Base-by-base conservation (phyloP, 163 green algal species). In the Chlamydomonas reinhardtii region DNA sequence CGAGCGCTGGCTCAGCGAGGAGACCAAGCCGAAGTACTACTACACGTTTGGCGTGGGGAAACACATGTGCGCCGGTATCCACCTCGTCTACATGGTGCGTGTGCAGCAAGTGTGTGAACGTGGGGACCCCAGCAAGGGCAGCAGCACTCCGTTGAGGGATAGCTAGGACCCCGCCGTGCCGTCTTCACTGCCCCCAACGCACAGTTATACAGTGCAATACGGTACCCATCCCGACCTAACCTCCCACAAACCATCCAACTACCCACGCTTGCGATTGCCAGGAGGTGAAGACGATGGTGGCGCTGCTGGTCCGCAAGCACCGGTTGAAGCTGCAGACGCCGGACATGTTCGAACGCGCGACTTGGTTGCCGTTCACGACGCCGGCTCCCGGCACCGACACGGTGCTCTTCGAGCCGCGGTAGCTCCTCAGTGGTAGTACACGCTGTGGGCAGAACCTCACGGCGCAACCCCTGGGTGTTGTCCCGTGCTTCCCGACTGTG, bases 1-100 rank as follows among this genome's bases (percentile, higher is more conserved):
- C 19, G 82, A 88, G 82, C 73, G 82, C 39, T 88, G 82, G 82
- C 62, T 83, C 32, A 34, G 66, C 32, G 82, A 39, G 48, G 48
- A 39, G 34, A 66, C 19, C 11, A 19, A 22, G 59, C 59, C 59
- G 20, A 29, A n/a, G 5, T 66, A 66, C 59, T 29, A 29, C 59
- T 66, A 31, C 25, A 59, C 64, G 11, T 88, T 88, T 11, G 82
- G 82, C 4, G 29, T 12, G 5, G 73, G 82, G 20, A 19, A 48
- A 4, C 82, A 88, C 19, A 37, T 74, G 82, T 88, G 82, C 82
- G 25, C 29, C 11, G 64, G 64, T 24, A 4, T 37, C 5, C 27
- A 35, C 14, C n/a, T 71, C 5, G 64, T 71, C 11, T 71, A 71
- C 64, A 29, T 71, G 64, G 64, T 71, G 64, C n/a, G n/a, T n/a